Conservation (phyloP, 2,329 filamentous ascomycete genomes). For the Colletotrichum abscissum region DNA sequence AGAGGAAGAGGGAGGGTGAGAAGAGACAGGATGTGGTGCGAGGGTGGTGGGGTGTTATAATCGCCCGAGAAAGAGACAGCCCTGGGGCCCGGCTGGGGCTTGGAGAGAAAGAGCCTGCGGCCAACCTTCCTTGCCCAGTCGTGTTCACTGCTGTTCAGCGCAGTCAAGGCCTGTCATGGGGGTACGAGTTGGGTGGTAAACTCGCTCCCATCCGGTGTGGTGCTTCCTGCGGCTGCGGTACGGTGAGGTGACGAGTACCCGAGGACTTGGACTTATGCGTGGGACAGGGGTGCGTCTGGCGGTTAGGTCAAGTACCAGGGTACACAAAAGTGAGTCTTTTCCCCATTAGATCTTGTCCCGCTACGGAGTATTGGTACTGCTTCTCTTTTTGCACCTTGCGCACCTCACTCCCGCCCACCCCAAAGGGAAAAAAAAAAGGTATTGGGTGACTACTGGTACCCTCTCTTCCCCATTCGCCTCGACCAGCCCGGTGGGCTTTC, state of each 20-base stretch:
- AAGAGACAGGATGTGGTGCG: slow-evolving; percentile 54
- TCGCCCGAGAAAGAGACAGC: slow-evolving; percentile 33
- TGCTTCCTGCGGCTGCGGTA: slow-evolving; percentile 12
- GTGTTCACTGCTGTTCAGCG: background rate
- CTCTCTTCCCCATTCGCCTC: background rate
- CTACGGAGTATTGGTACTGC: background rate
- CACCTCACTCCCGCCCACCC: background rate
- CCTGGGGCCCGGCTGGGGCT: background rate
- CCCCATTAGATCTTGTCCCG: background rate
- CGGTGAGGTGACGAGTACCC: background rate
- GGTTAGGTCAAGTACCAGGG: background rate
- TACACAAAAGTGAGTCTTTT: background rate
- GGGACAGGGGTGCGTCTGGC: background rate
- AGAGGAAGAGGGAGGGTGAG: slow-evolving; percentile 59
- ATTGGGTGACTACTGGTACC: background rate
- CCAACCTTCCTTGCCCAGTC: background rate
- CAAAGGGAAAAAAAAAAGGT: background rate
- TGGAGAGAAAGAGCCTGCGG: background rate
- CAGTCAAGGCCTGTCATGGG: slow-evolving; percentile 2
- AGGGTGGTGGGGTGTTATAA: slow-evolving; percentile 63
- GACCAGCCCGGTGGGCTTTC: background rate
- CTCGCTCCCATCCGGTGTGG: background rate
- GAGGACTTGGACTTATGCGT: background rate
- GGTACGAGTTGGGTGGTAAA: background rate
- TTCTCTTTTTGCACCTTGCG: background rate